These are phyloP conservation scores for Raffaelea albimanens DNA, from an alignment of 2,329 filamentous ascomycete genomes.

Conservation along the genomic window DNA sequence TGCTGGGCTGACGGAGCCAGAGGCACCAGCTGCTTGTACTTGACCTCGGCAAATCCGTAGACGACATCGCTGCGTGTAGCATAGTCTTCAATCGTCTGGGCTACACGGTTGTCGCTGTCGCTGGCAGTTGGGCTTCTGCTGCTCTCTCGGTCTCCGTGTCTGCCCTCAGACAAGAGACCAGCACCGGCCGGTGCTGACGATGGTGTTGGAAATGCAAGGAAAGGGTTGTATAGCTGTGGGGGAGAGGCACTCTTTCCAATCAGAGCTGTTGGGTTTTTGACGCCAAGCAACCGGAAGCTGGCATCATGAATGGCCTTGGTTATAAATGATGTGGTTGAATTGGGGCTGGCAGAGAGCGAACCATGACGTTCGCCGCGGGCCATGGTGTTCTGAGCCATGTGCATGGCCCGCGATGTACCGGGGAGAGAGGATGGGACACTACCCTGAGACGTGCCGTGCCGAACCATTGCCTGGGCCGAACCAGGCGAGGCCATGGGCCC, in stretches of 20 bases:
- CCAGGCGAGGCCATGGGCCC: conserved; percentile 38
- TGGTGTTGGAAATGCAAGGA: conserved; percentile 72
- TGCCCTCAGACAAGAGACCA: conserved; percentile 12
- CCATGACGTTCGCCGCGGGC: conserved; percentile 52
- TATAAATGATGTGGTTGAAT: conserved; percentile 79
- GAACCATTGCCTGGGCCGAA: conserved; percentile 52
- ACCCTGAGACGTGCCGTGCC: conserved; percentile 63
- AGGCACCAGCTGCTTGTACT: conserved; percentile 94
- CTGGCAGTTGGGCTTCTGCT: conserved; percentile 34
- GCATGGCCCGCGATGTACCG: conserved; percentile 61
- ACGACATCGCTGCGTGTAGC: conserved; percentile 92
- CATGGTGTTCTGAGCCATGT: conserved; percentile 57
- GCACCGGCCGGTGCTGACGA: conserved; percentile 3
- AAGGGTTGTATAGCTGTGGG: conserved; percentile 67
- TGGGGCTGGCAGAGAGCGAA: conserved; percentile 63
- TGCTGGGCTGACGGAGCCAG: conserved; percentile 70
- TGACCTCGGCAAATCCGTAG: conserved; percentile 95
- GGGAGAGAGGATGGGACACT: neutral
- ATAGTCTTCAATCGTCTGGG: conserved; percentile 80
- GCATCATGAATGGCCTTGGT: conserved; percentile 93
- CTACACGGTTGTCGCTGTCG: conserved; percentile 72
- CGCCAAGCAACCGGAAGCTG: conserved; percentile 63
- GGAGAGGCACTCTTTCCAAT: conserved; percentile 59
- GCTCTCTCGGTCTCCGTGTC: neutral
- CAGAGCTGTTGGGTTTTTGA: conserved; percentile 57